phyloP scores from a whole-genome alignment of 345 rosid species.

The Mallotus nudiflorus region DNA sequence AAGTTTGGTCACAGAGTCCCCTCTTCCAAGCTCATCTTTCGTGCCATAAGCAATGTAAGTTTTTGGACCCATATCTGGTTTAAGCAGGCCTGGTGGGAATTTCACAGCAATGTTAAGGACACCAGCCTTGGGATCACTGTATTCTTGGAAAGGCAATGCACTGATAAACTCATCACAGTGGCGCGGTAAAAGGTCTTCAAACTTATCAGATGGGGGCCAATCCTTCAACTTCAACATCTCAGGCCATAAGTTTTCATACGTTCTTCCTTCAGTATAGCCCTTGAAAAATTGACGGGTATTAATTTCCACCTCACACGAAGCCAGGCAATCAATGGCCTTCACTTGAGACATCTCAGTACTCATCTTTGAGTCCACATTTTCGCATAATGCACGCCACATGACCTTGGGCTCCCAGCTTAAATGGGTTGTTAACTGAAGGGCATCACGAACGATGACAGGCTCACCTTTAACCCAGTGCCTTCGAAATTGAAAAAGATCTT shows the following conservation, averaged over 20 bases:
- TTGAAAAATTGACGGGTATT: conserved; percentile 63
- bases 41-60: conserved; percentile 87
- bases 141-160: conserved; percentile 80
- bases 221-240: conserved; percentile 94
- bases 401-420: conserved; percentile 99
- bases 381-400: conserved; percentile 88
- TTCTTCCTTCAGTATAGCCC: conserved; percentile 79
- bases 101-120: conserved; percentile 76
- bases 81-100: conserved; percentile 57
- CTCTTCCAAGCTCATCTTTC: conserved; percentile 79
- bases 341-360: conserved; percentile 59
- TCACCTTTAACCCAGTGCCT: conserved; percentile 79
- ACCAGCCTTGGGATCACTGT: conserved; percentile 71
- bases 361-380: conserved; percentile 38
- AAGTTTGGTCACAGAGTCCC: conserved; percentile 93
- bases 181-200: conserved; percentile 83
- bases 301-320: conserved; percentile 75
- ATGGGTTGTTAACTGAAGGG: conserved; percentile 53
- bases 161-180: conserved; percentile 86
- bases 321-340: conserved; percentile 77
- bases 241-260: conserved; percentile 76
- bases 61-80: conserved; percentile 95
- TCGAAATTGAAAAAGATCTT: conserved; percentile 53
- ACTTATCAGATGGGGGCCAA: conserved; percentile 95
- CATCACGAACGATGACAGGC: conserved; percentile 66